phyloP scores from a whole-genome alignment of 2,329 filamentous ascomycete species.

The Chalaropsis thielavioides region DNA sequence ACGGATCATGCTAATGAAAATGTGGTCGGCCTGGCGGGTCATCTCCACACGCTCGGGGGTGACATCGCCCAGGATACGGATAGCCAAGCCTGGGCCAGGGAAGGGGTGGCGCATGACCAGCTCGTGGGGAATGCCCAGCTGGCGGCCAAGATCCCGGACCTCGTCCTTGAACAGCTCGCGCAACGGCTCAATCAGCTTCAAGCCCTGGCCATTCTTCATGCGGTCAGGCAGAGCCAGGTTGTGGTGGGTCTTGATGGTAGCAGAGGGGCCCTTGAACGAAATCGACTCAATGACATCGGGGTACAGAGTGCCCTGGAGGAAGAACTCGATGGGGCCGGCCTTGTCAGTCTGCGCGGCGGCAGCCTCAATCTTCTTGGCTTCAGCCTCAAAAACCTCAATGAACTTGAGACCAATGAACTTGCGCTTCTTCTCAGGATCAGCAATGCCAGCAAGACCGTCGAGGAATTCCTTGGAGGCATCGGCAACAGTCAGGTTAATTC shows the following conservation, averaged over 20 bases:
- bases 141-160: constrained; percentile 23
- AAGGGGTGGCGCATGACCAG: constrained; percentile 24
- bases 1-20: constrained; percentile 64
- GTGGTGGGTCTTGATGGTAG: constrained; percentile 48
- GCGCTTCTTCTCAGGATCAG: constrained; percentile 71
- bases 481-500: constrained; percentile 80
- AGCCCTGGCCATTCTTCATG: constrained; percentile 33
- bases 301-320: constrained; percentile 75
- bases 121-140: constrained; percentile 25
- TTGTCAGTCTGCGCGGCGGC: constrained; percentile 50
- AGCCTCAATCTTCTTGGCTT: constrained; percentile 36
- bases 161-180: constrained; percentile 67
- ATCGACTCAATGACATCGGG: constrained; percentile 35
- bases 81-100: constrained; percentile 45
- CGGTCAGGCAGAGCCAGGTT: constrained; percentile 51
- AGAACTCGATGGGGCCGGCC: constrained; percentile 66
- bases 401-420: constrained; percentile 71
- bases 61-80: constrained; percentile 72
- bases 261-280: constrained; percentile 34
- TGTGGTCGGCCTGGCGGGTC: constrained; percentile 57
- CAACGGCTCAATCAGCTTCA: constrained; percentile 66
- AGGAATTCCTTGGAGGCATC: constrained; percentile 69
- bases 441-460: constrained; percentile 56
- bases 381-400: constrained; percentile 59
- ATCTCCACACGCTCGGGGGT: constrained; percentile 67